A percentile compares a stretch with the other conserved stretches of the same genome.
Evolutionary conservation across 176 grass and related monocot genomes (phyloP).

Genomic region (Oryza glaberrima): DNA sequence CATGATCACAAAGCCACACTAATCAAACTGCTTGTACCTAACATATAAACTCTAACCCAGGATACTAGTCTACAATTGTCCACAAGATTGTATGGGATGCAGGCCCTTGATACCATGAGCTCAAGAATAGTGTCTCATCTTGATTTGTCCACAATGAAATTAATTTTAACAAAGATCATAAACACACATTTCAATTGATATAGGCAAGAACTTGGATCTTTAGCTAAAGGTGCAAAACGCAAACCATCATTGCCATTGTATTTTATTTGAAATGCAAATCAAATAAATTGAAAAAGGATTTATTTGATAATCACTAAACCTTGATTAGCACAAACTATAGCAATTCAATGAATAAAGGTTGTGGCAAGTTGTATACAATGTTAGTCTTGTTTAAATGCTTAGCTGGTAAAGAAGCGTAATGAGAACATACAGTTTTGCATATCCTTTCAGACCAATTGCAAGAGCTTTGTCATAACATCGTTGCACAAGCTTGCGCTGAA

Average conservation of each 20-base stretch:
- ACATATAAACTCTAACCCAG: background rate
- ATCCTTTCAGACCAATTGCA: conserved; percentile 94
- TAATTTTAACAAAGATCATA: conserved; percentile 31
- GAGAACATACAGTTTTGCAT: conserved; percentile 85
- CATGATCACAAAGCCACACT: background rate
- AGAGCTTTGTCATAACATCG: conserved; percentile 83
- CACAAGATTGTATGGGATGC: background rate
- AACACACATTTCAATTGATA: background rate
- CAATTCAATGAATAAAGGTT: background rate
- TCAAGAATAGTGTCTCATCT: background rate
- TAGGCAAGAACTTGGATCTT: conserved; percentile 4
- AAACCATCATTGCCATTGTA: background rate
- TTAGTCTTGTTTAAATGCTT: conserved; percentile 7
- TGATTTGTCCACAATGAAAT: conserved; percentile 2
- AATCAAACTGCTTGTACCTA: background rate
- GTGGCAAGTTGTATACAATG: background rate
- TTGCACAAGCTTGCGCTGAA: conserved; percentile 87
- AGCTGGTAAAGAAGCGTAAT: background rate
- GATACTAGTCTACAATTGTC: background rate
- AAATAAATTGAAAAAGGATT: background rate
- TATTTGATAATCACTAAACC: conserved; percentile 14
- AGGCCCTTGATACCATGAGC: background rate
- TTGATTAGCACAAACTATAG: conserved; percentile 12
- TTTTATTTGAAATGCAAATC: background rate
- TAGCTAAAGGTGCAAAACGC: background rate